Percentiles rank a stretch among this genome's conserved stretches.
Conservation (phyloP, 345 rosid genomes). For the Dipteronia dyeriana region DNA sequence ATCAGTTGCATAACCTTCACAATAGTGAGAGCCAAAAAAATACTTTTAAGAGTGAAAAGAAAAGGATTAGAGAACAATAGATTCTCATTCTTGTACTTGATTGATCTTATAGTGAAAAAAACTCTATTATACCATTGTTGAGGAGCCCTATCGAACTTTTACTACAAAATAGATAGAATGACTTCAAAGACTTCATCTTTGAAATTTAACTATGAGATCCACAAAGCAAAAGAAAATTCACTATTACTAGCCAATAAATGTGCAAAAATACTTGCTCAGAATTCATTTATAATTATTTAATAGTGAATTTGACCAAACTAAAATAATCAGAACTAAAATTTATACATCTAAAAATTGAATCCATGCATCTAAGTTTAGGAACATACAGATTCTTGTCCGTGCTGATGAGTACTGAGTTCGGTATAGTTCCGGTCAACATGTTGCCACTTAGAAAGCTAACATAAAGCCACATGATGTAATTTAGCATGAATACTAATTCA, state of each 20-base stretch:
- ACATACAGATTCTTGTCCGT: slow-evolving; percentile 21
- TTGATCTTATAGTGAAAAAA: not conserved
- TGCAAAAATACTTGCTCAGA: not conserved
- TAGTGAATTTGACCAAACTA: not conserved
- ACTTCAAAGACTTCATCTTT: not conserved
- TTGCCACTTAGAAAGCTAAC: too few species aligned
- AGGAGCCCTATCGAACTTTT: not conserved
- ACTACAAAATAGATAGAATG: not conserved
- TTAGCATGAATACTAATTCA: too few species aligned
- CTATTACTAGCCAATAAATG: not conserved
- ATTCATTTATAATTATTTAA: not conserved
- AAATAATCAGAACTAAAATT: not conserved
- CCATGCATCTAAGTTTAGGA: not conserved
- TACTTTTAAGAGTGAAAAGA: not conserved
- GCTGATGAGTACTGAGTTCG: slow-evolving; percentile 10
- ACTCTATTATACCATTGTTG: not conserved
- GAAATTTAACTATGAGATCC: not conserved
- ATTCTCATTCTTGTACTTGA: not conserved
- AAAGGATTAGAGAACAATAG: not conserved
- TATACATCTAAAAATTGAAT: slow-evolving; percentile 11
- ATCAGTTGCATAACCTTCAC: not conserved
- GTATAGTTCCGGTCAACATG: slow-evolving; percentile 14
- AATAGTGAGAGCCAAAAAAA: not conserved
- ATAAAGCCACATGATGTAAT: too few species aligned
- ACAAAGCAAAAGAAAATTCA: not conserved